Evolutionary conservation across 805 yeast species (phyloP).

Genomic region (Candida dendrica): DNA sequence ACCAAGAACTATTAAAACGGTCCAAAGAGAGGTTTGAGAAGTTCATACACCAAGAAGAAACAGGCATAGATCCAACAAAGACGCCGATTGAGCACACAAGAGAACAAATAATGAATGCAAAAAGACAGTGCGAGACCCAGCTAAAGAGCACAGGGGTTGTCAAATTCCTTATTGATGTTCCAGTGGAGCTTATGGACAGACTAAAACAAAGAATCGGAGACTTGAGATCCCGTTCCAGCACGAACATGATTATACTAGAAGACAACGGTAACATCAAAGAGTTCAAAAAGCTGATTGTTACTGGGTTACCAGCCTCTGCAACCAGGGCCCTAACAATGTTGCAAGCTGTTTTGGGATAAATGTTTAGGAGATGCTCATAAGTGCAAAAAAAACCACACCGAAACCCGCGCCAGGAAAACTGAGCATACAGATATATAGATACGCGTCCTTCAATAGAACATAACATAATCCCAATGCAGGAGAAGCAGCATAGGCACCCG

Average conservation of each 20-base stretch:
- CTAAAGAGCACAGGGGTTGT: conserved; percentile 2
- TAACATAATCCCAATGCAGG: too few relatives aligned
- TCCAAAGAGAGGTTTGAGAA: conserved; percentile 3
- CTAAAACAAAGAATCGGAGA: conserved; percentile 6
- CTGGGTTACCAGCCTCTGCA: conserved; percentile 11
- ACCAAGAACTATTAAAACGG: conserved; percentile 6
- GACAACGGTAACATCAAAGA: background rate
- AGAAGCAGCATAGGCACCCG: too few relatives aligned
- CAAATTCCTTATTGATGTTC: conserved; percentile 9
- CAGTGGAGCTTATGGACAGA: conserved; percentile 5
- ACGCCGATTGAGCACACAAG: background rate
- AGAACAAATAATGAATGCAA: conserved; percentile 6
- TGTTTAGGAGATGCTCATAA: too few relatives aligned
- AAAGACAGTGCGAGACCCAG: conserved; percentile 4
- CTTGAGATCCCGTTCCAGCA: conserved; percentile 11
- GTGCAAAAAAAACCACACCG: too few relatives aligned
- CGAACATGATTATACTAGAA: conserved; percentile 13
- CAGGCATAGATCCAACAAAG: background rate
- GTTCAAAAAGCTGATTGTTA: conserved; percentile 8
- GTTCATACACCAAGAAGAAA: background rate
- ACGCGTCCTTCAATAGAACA: too few relatives aligned
- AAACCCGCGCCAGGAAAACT: too few relatives aligned
- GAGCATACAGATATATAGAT: too few relatives aligned
- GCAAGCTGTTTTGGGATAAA: background rate
- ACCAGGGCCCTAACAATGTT: conserved; percentile 8